Conservation (phyloP, 352 stramenopile genomes). For the Globisporangium nagaii region DNA sequence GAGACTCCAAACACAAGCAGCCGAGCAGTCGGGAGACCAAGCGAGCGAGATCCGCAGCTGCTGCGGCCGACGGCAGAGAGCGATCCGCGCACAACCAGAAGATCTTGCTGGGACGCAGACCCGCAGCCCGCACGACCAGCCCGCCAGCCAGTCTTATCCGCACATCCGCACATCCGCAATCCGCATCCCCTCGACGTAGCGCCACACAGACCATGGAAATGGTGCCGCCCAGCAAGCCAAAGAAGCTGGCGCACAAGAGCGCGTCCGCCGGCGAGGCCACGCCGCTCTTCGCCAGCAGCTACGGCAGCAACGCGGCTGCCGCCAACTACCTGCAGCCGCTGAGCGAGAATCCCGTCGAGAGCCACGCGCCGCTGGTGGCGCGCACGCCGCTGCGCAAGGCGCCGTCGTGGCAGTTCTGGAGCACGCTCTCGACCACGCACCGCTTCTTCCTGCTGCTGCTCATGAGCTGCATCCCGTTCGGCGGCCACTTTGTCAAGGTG, state of each 20-base stretch:
- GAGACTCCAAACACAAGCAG: no score
- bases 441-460: constrained; percentile 80
- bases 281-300: background rate
- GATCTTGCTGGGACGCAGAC: background rate
- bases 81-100: background rate
- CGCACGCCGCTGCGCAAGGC: constrained; percentile 30
- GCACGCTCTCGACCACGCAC: constrained; percentile 49
- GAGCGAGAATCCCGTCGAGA: no score
- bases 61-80: background rate
- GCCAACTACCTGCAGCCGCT: background rate
- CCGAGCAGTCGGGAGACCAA: no score
- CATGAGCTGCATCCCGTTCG: constrained; percentile 84
- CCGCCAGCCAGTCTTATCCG: background rate
- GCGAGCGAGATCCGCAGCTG: background rate
- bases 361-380: background rate
- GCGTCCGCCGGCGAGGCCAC: background rate
- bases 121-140: background rate
- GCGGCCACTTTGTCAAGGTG: constrained; percentile 83
- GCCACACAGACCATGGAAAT: constrained; percentile 10
- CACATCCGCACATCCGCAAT: background rate
- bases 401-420: constrained; percentile 67
- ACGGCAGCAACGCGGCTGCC: background rate
- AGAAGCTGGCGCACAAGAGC: background rate
- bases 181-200: no score
- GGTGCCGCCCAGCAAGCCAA: constrained; percentile 1